These are phyloP conservation scores for Aegle marmelos DNA, from an alignment of 345 rosid species.

Conservation along the genomic window DNA sequence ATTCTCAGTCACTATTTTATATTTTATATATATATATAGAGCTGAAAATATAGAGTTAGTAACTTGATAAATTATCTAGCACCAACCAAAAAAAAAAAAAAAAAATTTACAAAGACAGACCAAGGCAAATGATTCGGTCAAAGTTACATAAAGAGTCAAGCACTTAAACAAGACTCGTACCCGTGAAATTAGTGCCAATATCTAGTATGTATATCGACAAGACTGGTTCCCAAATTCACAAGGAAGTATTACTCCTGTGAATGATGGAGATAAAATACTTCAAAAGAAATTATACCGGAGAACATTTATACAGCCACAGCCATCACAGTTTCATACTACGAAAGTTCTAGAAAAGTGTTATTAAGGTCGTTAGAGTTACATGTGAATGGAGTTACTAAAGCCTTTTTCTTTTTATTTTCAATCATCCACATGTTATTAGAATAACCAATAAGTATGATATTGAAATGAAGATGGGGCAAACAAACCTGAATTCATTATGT, in stretches of 20 bases:
- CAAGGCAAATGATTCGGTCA: neutral
- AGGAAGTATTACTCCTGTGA: neutral
- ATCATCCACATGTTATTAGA: neutral
- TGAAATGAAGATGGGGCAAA: constrained; percentile 1
- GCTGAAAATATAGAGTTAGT: neutral
- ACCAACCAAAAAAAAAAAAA: too few relatives aligned
- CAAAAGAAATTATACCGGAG: neutral
- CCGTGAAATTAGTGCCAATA: neutral
- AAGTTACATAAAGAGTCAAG: neutral
- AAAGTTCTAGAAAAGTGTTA: neutral
- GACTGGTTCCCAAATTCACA: neutral
- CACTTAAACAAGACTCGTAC: neutral
- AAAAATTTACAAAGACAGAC: neutral
- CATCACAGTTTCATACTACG: neutral
- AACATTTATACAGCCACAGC: neutral
- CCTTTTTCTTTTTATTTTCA: neutral
- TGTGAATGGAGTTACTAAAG: neutral
- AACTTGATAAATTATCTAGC: neutral
- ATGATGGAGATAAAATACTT: neutral
- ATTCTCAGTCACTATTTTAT: neutral
- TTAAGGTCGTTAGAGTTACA: neutral
- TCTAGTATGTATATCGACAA: neutral
- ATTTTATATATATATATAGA: too few relatives aligned
- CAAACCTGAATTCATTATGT: constrained; percentile 77
- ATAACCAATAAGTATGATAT: neutral